phyloP scores from a whole-genome alignment of 345 rosid species.

The Capsella bursapastoris region DNA sequence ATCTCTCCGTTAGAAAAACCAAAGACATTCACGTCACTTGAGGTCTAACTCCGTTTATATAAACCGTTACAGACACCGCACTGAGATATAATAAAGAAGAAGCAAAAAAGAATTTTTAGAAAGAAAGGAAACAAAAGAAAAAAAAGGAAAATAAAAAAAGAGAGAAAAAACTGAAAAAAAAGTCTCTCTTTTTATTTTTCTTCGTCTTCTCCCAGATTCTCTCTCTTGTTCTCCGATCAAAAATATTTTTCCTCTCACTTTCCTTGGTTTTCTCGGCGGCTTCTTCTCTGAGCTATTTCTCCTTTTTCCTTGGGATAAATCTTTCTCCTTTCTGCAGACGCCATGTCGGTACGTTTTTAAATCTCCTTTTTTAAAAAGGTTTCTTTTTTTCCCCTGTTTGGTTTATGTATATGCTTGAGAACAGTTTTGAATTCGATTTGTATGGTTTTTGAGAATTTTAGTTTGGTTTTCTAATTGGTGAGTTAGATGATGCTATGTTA shows the following conservation, averaged over 20 bases:
- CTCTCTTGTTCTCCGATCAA: slow-evolving; percentile 30
- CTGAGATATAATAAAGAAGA: slow-evolving; percentile 28
- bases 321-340: slow-evolving; percentile 35
- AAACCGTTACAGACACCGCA: slow-evolving; percentile 41
- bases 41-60: slow-evolving; percentile 42
- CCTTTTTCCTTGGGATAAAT: slow-evolving; percentile 35
- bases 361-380: background rate
- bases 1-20: slow-evolving; percentile 31
- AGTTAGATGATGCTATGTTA: slow-evolving; percentile 2
- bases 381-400: background rate
- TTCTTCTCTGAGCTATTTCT: slow-evolving; percentile 13
- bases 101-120: slow-evolving; percentile 28
- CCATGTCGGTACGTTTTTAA: slow-evolving; percentile 46
- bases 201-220: slow-evolving; percentile 34
- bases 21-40: slow-evolving; percentile 44
- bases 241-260: slow-evolving; percentile 43
- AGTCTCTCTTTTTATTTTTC: slow-evolving; percentile 39
- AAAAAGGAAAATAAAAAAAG: background rate
- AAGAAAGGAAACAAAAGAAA: background rate
- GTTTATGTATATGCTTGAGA: background rate
- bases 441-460: slow-evolving; percentile 28
- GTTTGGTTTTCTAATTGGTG: background rate
- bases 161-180: background rate
- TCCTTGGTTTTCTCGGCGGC: slow-evolving; percentile 46
- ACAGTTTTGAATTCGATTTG: slow-evolving; percentile 21